Percentiles rank a stretch among this genome's conserved stretches.
Conservation (phyloP, 2,329 filamentous ascomycete genomes). For the Claviceps pazoutovae region DNA sequence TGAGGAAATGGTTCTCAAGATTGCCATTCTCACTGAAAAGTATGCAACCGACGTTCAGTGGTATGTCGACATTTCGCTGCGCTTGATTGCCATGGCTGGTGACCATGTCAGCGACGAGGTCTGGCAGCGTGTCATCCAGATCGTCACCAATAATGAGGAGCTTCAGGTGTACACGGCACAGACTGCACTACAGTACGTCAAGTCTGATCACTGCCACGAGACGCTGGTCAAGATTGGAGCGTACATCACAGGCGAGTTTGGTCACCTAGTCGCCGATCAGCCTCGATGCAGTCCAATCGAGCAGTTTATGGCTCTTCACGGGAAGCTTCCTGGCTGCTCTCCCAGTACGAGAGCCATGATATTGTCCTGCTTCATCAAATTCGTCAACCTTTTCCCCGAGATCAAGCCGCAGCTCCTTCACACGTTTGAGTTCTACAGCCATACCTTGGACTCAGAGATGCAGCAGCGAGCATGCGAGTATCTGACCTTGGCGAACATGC, state of each 20-base stretch:
- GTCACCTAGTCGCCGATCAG: constrained; percentile 88
- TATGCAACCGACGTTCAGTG: constrained; percentile 97
- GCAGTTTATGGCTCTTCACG: constrained; percentile 84
- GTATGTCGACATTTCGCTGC: constrained; percentile 96
- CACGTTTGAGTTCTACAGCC: constrained; percentile 83
- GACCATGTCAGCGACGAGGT: constrained; percentile 98
- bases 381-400: constrained; percentile 94
- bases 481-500: constrained; percentile 67
- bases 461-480: constrained; percentile 97
- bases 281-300: constrained; percentile 90
- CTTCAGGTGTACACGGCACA: constrained; percentile 92
- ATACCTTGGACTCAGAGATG: constrained; percentile 86
- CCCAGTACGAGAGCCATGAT: constrained; percentile 87
- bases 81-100: constrained; percentile 88
- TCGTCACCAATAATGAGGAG: constrained; percentile 98
- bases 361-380: constrained; percentile 91
- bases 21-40: constrained; percentile 95
- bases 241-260: constrained; percentile 92
- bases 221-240: constrained; percentile 95
- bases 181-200: constrained; percentile 83
- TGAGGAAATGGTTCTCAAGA: constrained; percentile 98
- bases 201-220: constrained; percentile 87
- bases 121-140: constrained; percentile 97
- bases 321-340: constrained; percentile 79
- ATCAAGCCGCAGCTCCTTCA: constrained; percentile 91